phyloP scores from a whole-genome alignment of 2,329 filamentous ascomycete genomes.

The Lasiodiplodia hormozganensis region DNA sequence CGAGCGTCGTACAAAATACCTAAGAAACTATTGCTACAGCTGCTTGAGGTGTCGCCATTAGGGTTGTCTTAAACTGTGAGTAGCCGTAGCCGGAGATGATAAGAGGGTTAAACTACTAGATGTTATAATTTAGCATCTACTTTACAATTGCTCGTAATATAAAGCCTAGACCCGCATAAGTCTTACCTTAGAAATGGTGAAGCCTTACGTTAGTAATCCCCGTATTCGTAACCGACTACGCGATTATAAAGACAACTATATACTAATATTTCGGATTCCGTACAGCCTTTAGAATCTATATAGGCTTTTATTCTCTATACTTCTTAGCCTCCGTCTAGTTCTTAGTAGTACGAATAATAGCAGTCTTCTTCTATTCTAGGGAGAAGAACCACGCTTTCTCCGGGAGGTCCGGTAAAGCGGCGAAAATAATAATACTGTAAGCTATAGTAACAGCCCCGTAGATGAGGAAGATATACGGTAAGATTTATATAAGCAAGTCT shows the following conservation, averaged over 20 bases:
- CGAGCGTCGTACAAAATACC: not conserved
- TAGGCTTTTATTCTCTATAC: not conserved
- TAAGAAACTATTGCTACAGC: not conserved
- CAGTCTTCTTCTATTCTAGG: not conserved
- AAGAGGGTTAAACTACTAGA: conserved; percentile 1
- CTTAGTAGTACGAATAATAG: not conserved
- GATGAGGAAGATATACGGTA: conserved; percentile 5
- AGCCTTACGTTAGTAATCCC: conserved; percentile 1
- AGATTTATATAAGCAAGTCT: too few relatives aligned
- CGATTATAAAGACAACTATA: not conserved
- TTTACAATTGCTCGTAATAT: too few relatives aligned
- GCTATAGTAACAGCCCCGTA: not conserved
- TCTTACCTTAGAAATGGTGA: too few relatives aligned
- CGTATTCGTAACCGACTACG: not conserved
- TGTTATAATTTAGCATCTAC: too few relatives aligned
- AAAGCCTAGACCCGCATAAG: too few relatives aligned
- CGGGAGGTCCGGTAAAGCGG: not conserved
- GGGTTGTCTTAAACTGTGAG: not conserved
- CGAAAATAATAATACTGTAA: not conserved
- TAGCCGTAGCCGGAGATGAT: conserved; percentile 13
- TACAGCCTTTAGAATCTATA: not conserved
- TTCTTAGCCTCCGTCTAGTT: not conserved
- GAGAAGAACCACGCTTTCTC: conserved; percentile 11
- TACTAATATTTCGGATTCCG: conserved; percentile 9
- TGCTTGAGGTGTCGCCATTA: conserved; percentile 11